phyloP scores from a whole-genome alignment of 139 green algal genomes.

The Edaphochlamys debaryana region DNA sequence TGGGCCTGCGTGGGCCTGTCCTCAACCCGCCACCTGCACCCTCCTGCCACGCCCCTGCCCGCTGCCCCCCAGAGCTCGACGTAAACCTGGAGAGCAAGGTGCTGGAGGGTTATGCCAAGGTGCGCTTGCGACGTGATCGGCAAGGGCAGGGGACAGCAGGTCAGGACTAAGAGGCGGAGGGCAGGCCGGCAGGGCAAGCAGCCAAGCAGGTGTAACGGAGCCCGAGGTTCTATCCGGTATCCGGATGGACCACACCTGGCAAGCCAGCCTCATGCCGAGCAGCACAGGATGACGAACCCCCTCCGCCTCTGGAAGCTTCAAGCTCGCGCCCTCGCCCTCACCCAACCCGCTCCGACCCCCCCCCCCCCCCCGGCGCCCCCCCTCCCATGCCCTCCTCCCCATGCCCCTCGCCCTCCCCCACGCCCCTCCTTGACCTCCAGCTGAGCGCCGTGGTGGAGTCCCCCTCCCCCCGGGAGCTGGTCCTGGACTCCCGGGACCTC shows the following conservation, averaged over 20 bases:
- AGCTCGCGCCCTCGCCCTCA: too few relatives aligned
- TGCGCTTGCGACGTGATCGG: background rate
- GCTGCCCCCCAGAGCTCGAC: constrained; percentile 56
- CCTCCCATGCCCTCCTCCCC: too few relatives aligned
- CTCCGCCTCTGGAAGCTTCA: too few relatives aligned
- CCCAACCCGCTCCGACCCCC: too few relatives aligned
- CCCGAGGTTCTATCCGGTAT: too few relatives aligned
- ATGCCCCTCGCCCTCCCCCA: too few relatives aligned
- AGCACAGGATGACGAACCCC: too few relatives aligned
- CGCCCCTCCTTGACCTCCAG: background rate
- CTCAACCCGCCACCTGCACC: background rate
- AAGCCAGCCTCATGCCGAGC: too few relatives aligned
- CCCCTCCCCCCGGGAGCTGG: constrained; percentile 42
- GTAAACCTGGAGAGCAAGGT: constrained; percentile 55
- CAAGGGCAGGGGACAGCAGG: background rate
- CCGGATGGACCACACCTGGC: too few relatives aligned
- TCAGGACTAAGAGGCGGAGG: too few relatives aligned
- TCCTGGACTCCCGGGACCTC: constrained; percentile 74
- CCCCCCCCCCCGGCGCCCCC: too few relatives aligned
- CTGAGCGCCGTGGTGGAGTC: constrained; percentile 28
- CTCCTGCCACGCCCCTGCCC: background rate
- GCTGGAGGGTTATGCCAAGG: constrained; percentile 58
- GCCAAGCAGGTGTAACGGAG: background rate
- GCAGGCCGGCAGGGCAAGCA: background rate
- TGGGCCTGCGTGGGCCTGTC: background rate